phyloP scores from a whole-genome alignment of 176 grass and related monocot species.

The Dactylis glomerata region DNA sequence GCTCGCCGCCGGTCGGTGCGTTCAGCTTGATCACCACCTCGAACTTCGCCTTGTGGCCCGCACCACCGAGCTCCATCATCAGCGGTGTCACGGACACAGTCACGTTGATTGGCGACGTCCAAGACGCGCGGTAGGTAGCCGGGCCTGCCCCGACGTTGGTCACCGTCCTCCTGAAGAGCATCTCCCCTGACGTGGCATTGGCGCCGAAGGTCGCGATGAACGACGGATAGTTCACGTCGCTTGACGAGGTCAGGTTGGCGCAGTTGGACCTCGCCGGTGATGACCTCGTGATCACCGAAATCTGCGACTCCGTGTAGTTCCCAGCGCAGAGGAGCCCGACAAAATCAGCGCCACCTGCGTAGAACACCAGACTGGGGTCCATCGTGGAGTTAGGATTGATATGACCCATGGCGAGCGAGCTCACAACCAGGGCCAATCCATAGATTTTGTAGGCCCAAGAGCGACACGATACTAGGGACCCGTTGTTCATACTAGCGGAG shows the following conservation, averaged over 20 bases:
- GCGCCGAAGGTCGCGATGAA: constrained; percentile 29
- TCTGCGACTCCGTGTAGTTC: constrained; percentile 55
- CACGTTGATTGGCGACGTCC: constrained; percentile 21
- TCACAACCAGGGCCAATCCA: too few relatives aligned
- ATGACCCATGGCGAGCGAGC: constrained; percentile 51
- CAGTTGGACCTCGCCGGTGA: not conserved
- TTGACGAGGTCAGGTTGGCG: not conserved
- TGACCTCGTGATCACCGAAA: constrained; percentile 44
- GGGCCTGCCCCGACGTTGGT: not conserved
- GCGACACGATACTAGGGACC: too few relatives aligned
- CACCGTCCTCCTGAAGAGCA: too few relatives aligned
- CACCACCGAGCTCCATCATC: constrained; percentile 17
- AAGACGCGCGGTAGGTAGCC: not conserved
- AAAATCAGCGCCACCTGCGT: constrained; percentile 42
- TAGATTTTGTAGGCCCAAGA: too few relatives aligned
- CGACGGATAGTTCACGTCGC: constrained; percentile 46
- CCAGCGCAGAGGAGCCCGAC: constrained; percentile 45
- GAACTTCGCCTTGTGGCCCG: constrained; percentile 27
- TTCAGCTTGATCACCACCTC: constrained; percentile 11
- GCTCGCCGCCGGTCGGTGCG: not conserved
- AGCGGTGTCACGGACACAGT: not conserved
- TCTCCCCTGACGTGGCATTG: not conserved
- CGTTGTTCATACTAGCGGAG: too few relatives aligned
- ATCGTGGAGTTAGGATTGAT: constrained; percentile 56
- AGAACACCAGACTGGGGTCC: constrained; percentile 58